Conservation (phyloP, 345 rosid species). For the Orychophragmus violaceus region DNA sequence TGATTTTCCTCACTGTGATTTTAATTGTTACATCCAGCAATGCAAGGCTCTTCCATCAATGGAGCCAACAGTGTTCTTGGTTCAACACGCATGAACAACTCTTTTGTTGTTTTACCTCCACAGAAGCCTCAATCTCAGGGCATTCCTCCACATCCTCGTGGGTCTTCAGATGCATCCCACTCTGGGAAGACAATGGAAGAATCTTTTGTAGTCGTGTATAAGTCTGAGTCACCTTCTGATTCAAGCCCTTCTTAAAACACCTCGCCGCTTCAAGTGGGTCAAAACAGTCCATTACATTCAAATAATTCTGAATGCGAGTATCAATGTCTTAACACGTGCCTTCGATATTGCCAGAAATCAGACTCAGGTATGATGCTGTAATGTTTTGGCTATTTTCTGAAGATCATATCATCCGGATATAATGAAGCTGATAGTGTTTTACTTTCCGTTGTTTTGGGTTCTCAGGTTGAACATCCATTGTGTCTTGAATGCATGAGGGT, state of each 20-base stretch:
- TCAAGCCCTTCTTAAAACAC: conserved; percentile 45
- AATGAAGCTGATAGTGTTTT: not conserved
- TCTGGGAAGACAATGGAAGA: conserved; percentile 85
- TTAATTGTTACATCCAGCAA: conserved; percentile 39
- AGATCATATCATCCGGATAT: conserved; percentile 15
- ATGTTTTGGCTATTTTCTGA: no score
- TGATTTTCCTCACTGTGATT: no score
- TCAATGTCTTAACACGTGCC: conserved; percentile 65
- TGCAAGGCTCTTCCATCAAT: conserved; percentile 66
- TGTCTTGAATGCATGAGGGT: conserved; percentile 96
- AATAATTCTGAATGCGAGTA: conserved; percentile 66
- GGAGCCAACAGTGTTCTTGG: conserved; percentile 69
- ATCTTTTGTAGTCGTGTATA: conserved; percentile 94
- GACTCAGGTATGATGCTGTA: conserved; percentile 51
- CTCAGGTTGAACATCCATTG: conserved; percentile 88
- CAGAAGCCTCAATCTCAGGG: conserved; percentile 62
- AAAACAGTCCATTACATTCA: conserved; percentile 52
- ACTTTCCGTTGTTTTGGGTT: conserved; percentile 46
- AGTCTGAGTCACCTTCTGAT: no score
- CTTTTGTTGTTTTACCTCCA: conserved; percentile 77
- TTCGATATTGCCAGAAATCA: conserved; percentile 82
- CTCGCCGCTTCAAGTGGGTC: conserved; percentile 50
- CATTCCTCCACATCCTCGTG: conserved; percentile 57
- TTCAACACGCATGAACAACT: conserved; percentile 85
- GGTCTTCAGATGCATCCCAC: conserved; percentile 38